A percentile compares a stretch with the other conserved stretches of the same genome.
Evolutionary conservation across 495 filamentous ascomycete genomes (phyloP).

Genomic region (Penicillium macrosclerotiorum): DNA sequence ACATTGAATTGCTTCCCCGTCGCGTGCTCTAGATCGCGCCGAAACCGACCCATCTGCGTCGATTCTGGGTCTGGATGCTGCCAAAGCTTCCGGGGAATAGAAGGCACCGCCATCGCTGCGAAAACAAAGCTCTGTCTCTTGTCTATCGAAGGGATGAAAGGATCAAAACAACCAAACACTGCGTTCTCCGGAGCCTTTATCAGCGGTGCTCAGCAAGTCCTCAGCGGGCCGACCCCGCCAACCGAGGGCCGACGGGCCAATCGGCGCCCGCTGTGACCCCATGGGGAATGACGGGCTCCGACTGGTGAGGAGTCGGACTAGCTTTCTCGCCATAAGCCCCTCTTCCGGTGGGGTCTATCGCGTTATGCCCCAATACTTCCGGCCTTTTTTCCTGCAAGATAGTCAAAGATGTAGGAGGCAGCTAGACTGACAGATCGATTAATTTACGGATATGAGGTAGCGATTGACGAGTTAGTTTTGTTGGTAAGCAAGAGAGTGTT

Average conservation of each 20-base stretch:
- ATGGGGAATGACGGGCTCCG: neutral
- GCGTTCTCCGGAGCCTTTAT: constrained; percentile 16
- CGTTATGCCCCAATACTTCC: too few relatives aligned
- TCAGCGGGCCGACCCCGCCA: constrained; percentile 5
- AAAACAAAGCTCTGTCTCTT: neutral
- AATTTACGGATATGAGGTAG: too few relatives aligned
- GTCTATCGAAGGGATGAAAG: neutral
- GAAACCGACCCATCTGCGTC: constrained; percentile 64
- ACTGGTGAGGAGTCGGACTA: too few relatives aligned
- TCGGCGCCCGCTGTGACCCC: constrained; percentile 3
- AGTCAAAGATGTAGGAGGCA: too few relatives aligned
- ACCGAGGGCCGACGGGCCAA: constrained; percentile 9
- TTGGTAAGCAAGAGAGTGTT: too few relatives aligned
- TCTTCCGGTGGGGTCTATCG: too few relatives aligned
- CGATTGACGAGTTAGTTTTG: too few relatives aligned
- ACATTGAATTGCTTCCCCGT: constrained; percentile 19
- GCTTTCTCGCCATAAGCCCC: too few relatives aligned
- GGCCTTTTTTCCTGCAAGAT: neutral
- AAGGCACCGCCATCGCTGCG: constrained; percentile 10
- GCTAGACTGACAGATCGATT: too few relatives aligned
- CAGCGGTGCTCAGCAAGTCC: constrained; percentile 11
- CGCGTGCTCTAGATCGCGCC: constrained; percentile 20
- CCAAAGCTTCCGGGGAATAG: constrained; percentile 52
- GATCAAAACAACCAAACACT: constrained; percentile 1
- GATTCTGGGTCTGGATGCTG: constrained; percentile 57